phyloP scores from a whole-genome alignment of 306 rosid species.

The Prunus davidiana region DNA sequence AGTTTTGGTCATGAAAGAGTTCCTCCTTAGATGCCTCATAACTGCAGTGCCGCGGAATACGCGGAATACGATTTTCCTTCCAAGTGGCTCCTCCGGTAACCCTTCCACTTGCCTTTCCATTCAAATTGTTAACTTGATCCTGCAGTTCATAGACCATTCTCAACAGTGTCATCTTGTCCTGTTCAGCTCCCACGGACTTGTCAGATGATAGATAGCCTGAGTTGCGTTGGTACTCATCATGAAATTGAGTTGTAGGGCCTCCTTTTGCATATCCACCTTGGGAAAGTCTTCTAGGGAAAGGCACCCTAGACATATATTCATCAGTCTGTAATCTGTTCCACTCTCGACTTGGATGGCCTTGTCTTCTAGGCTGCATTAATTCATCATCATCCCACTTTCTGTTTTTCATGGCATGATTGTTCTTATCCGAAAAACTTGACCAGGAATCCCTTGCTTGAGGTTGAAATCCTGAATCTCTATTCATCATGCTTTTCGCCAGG shows the following conservation, averaged over 20 bases:
- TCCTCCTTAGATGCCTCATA: constrained; percentile 41
- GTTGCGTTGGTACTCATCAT: constrained; percentile 32
- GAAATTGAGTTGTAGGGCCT: constrained; percentile 36
- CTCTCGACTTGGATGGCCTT: constrained; percentile 25
- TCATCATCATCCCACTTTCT: constrained; percentile 38
- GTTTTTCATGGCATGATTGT: constrained; percentile 32
- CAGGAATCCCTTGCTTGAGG: constrained; percentile 21
- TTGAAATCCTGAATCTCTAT: constrained; percentile 34
- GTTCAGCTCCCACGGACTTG: constrained; percentile 36
- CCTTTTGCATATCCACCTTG: constrained; percentile 40
- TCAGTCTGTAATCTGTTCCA: constrained; percentile 43
- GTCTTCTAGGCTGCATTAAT: constrained; percentile 36
- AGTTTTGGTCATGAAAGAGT: constrained; percentile 34
- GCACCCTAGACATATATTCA: constrained; percentile 37
- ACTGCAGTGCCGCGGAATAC: constrained; percentile 29
- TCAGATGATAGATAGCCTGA: constrained; percentile 47
- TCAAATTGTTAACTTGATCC: constrained; percentile 45
- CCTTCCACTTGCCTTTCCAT: constrained; percentile 38
- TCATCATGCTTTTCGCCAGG: constrained; percentile 22
- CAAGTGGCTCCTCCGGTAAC: constrained; percentile 28
- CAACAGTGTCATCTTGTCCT: constrained; percentile 55
- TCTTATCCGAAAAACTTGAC: constrained; percentile 36
- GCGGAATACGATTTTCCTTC: constrained; percentile 36
- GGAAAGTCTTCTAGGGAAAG: constrained; percentile 32
- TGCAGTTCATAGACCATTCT: constrained; percentile 62